Conservation (phyloP, 2,329 filamentous ascomycete genomes). For the Zarea fungicola region DNA sequence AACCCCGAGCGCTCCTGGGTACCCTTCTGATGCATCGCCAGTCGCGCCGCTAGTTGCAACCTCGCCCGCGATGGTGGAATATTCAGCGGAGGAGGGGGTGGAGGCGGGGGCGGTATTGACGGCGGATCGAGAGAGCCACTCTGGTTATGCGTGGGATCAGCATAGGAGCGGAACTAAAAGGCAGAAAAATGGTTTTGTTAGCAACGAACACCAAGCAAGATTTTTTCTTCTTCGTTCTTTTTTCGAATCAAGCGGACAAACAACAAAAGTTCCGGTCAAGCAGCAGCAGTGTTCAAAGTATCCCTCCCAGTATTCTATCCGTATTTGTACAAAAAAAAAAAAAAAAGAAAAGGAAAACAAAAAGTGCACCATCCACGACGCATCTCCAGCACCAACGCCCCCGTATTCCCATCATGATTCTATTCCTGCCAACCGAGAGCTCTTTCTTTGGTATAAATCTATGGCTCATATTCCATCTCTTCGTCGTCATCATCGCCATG, state of each 20-base stretch:
- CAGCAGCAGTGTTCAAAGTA: conserved; percentile 6
- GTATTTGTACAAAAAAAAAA: conserved; percentile 11
- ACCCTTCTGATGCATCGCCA: conserved; percentile 70
- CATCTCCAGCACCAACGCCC: too few species aligned
- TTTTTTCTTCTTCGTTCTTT: neutral
- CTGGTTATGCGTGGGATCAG: conserved; percentile 47
- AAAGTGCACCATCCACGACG: neutral
- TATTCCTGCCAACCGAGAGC: neutral
- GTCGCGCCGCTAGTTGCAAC: conserved; percentile 80
- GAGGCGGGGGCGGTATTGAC: conserved; percentile 53
- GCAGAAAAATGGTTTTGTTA: neutral
- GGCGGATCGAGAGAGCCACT: conserved; percentile 48
- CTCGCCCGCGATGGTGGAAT: conserved; percentile 82
- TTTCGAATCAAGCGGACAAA: conserved; percentile 1
- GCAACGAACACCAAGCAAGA: conserved; percentile 1
- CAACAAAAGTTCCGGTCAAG: conserved; percentile 17
- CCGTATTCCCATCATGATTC: too few species aligned
- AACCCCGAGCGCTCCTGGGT: conserved; percentile 42
- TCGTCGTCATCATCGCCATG: conserved; percentile 1
- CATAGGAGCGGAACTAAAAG: conserved; percentile 56
- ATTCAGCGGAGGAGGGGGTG: conserved; percentile 75
- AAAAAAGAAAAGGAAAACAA: too few species aligned
- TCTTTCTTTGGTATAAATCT: neutral
- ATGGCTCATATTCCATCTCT: conserved; percentile 10
- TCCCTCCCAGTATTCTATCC: conserved; percentile 2